Evolutionary conservation across 495 filamentous ascomycete species (phyloP).

Genomic region (Talaromyces trachyspermus): DNA sequence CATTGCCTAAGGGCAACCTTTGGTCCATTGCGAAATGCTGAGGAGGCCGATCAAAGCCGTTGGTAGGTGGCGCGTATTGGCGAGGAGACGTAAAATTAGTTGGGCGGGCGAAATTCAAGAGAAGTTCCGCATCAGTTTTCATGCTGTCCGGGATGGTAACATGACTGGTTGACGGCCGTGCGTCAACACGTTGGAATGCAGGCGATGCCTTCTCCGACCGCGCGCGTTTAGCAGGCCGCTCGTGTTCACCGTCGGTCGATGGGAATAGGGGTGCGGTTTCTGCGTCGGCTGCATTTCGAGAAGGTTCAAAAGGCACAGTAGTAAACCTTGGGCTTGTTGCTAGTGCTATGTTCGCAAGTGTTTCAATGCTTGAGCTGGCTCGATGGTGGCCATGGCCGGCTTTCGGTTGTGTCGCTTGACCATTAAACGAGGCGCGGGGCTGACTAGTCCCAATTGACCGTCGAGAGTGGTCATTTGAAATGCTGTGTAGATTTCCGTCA

Average conservation of each 20-base stretch:
- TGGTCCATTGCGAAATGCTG: constrained; percentile 19
- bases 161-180: constrained; percentile 40
- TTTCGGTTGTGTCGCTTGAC: background rate
- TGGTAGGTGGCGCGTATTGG: constrained; percentile 26
- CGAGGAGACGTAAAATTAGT: constrained; percentile 26
- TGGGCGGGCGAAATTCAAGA: constrained; percentile 41
- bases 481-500: background rate
- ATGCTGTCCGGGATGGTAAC: constrained; percentile 32
- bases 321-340: constrained; percentile 40
- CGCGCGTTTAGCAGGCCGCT: constrained; percentile 53
- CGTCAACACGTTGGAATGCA: constrained; percentile 23
- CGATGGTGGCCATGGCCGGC: constrained; percentile 29
- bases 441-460: background rate
- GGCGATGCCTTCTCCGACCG: constrained; percentile 53
- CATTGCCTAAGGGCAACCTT: constrained; percentile 14
- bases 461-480: background rate
- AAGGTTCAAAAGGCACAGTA: constrained; percentile 19
- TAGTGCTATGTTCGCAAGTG: constrained; percentile 48
- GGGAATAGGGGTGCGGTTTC: constrained; percentile 23
- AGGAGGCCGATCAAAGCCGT: constrained; percentile 28
- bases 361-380: constrained; percentile 45
- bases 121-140: constrained; percentile 46
- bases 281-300: constrained; percentile 14
- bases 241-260: constrained; percentile 22
- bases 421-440: constrained; percentile 1